Percentiles rank a stretch among this genome's conserved stretches.
Conservation (phyloP, 495 filamentous ascomycete species). For the Penicillium malachiteum region DNA sequence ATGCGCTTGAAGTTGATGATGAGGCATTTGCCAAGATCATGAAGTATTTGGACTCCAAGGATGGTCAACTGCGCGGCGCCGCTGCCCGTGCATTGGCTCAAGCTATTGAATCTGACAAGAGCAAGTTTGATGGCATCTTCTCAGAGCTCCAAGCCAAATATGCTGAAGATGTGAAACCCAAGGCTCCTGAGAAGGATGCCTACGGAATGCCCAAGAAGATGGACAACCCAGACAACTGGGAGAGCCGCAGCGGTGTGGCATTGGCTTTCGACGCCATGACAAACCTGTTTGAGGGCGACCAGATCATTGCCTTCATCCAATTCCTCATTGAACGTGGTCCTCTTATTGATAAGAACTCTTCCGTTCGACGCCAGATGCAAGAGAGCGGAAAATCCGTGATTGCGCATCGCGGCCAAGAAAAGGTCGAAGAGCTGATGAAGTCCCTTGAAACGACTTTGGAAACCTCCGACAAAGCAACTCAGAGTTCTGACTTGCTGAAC, state of each 20-base stretch:
- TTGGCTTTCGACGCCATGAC: constrained; percentile 82
- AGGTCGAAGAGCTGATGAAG: constrained; percentile 88
- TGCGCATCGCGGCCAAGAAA: constrained; percentile 68
- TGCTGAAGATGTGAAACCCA: constrained; percentile 72
- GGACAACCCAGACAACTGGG: constrained; percentile 85
- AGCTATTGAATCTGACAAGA: constrained; percentile 57
- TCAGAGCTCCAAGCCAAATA: constrained; percentile 66
- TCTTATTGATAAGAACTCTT: constrained; percentile 71
- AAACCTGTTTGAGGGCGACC: constrained; percentile 59
- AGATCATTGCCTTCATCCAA: constrained; percentile 72
- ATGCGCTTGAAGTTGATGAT: constrained; percentile 70
- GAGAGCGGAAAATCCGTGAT: constrained; percentile 84
- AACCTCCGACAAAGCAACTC: constrained; percentile 72
- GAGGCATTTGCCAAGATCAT: constrained; percentile 63
- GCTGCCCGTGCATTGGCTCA: constrained; percentile 81
- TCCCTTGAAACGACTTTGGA: constrained; percentile 84
- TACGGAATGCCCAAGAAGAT: constrained; percentile 90
- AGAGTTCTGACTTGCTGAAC: constrained; percentile 80
- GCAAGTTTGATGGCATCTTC: constrained; percentile 57
- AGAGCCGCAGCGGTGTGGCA: constrained; percentile 81
- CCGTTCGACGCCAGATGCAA: constrained; percentile 86
- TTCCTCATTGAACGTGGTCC: constrained; percentile 86
- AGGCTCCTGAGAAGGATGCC: constrained; percentile 77
- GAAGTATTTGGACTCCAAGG: constrained; percentile 74
- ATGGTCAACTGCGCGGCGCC: constrained; percentile 77